Conservation (phyloP, 495 filamentous ascomycete genomes). For the Podospora pseudocomata region DNA sequence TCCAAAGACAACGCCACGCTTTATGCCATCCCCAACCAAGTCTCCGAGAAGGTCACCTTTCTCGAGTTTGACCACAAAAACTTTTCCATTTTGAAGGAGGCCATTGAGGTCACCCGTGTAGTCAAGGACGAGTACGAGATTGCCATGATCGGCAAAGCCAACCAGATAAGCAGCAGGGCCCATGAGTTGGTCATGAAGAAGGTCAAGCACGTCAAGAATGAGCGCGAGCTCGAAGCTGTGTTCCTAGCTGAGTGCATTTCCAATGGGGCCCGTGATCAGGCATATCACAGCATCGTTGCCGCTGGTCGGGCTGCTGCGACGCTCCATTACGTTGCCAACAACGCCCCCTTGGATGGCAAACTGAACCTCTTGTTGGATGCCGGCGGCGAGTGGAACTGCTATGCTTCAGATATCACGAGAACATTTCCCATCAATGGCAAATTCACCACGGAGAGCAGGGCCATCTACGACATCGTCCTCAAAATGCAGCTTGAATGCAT, state of each 20-base stretch:
- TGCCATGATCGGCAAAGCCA: constrained; percentile 77
- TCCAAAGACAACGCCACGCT: constrained; percentile 49
- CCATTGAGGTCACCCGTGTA: constrained; percentile 74
- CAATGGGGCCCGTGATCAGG: constrained; percentile 68
- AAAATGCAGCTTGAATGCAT: constrained; percentile 80
- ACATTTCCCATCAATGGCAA: constrained; percentile 77
- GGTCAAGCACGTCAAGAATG: constrained; percentile 64
- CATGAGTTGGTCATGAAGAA: constrained; percentile 68
- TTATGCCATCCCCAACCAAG: constrained; percentile 68
- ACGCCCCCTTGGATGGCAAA: constrained; percentile 62
- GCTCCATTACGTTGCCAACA: constrained; percentile 81
- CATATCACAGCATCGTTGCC: constrained; percentile 83
- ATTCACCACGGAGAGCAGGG: constrained; percentile 66
- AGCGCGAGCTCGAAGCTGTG: constrained; percentile 75
- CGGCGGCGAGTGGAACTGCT: constrained; percentile 73
- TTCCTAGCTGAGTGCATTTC: constrained; percentile 75
- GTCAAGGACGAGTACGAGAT: constrained; percentile 84
- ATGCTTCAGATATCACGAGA: constrained; percentile 86
- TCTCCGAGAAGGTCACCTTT: constrained; percentile 62
- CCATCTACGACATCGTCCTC: constrained; percentile 83
- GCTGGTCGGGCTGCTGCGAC: constrained; percentile 73
- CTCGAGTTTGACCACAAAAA: constrained; percentile 61
- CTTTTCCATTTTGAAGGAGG: constrained; percentile 59
- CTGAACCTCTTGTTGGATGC: constrained; percentile 79
- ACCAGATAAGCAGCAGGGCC: constrained; percentile 70